Base-by-base conservation (phyloP, 768 basidiomycete species). In the Hysterangium stoloniferum region DNA sequence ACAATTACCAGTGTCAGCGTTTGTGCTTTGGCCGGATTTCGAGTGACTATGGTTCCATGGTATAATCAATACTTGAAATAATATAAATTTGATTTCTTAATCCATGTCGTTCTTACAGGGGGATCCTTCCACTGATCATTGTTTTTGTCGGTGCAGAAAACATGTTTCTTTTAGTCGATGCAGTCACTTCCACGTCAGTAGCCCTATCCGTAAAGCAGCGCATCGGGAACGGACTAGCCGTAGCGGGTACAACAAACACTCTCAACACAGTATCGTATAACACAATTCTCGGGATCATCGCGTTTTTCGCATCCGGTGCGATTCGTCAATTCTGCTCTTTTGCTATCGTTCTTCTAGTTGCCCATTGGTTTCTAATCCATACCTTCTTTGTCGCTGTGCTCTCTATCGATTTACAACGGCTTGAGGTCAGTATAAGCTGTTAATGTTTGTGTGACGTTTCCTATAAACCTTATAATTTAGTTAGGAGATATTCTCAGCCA, bases 131-230 rank as follows among this genome's bases (percentile, higher is more conserved):
- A 1, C 86, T 97, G 52, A 86, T 96, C 32, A 92, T 99, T 45
- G 79, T 93, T 6, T 94, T 98, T 57, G 86, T 95, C 12, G 95
- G 95, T 2, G 87, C 91, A 2, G 95, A 98, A 69, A 98, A 97
- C 59, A 97, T 98, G 94, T 89, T 92, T 63, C 86, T 84, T 59
- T 71, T 99, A 63, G 92, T 90, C 11, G 86, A 90, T 57, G 88
- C 88, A 0, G 87, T 95, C 24, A 78, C 82, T 3, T 82, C 74
- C 62, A 95, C 92, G 0, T 80, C 86, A 8, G 80, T 94, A n/a
- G 79, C 87, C 3, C 72, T 94, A 19, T 77, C 92, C 6, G 90
- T 94, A 31, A 92, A 92, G 58, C 86, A 92, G 57, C 82, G 95
- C 34, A 91, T 99, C 50, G 92, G 89, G 2, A 78, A 86, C 53